Evolutionary conservation across 2,329 filamentous ascomycete genomes (phyloP).

Genomic region (Pseudocercospora vitis): DNA sequence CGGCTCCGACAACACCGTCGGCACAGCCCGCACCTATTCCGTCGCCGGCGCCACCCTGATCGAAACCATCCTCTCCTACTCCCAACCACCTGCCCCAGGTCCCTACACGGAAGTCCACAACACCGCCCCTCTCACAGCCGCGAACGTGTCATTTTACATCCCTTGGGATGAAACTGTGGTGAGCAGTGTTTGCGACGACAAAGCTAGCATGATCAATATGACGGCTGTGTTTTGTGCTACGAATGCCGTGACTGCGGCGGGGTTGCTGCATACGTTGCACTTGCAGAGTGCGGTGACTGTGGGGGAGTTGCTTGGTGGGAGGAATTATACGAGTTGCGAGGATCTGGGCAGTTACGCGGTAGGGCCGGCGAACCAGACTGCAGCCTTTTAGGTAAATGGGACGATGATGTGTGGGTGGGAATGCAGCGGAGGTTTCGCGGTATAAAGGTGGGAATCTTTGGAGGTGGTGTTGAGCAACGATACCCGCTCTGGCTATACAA

Average conservation of each 20-base stretch:
- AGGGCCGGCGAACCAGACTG: conserved; percentile 15
- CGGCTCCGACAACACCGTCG: conserved; percentile 19
- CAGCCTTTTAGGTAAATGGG: not conserved
- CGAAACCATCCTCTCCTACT: conserved; percentile 25
- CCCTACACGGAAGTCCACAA: conserved; percentile 27
- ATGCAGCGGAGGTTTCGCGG: not conserved
- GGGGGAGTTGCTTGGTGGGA: conserved; percentile 24
- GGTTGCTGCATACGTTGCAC: conserved; percentile 23
- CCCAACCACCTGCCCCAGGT: conserved; percentile 20
- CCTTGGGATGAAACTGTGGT: conserved; percentile 20
- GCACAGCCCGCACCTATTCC: conserved; percentile 24
- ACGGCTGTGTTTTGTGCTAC: conserved; percentile 28
- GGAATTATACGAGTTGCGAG: conserved; percentile 25
- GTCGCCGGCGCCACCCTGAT: conserved; percentile 22
- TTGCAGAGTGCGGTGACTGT: conserved; percentile 20
- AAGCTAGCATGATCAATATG: conserved; percentile 23
- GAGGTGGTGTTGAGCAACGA: too few relatives aligned
- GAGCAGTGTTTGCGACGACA: conserved; percentile 22
- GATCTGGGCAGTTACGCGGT: conserved; percentile 18
- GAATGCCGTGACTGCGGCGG: conserved; percentile 11
- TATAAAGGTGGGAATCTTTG: too few relatives aligned
- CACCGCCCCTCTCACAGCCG: conserved; percentile 18
- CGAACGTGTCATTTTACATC: conserved; percentile 19
- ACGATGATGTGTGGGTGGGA: conserved; percentile 2
- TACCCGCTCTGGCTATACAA: too few relatives aligned